phyloP scores from a whole-genome alignment of 352 stramenopile species.

The Phytophthora sp. region DNA sequence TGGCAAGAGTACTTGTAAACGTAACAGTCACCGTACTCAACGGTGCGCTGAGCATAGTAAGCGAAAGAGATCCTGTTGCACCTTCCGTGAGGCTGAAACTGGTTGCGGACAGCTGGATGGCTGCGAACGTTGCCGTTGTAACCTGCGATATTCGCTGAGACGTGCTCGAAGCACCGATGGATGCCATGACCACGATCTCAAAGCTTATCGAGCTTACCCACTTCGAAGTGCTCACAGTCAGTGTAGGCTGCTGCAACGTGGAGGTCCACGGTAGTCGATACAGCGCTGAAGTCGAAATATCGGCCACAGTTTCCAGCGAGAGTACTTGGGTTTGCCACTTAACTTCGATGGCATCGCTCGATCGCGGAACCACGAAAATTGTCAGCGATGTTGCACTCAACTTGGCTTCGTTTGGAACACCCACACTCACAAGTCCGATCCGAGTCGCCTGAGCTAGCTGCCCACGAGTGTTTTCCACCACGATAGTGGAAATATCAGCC shows the following conservation, averaged over 20 bases:
- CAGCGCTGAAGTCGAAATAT: slow-evolving; percentile 38
- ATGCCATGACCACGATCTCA: slow-evolving; percentile 42
- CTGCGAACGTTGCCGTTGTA: slow-evolving; percentile 41
- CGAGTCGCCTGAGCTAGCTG: slow-evolving; percentile 36
- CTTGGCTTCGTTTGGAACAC: slow-evolving; percentile 40
- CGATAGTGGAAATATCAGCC: slow-evolving; percentile 44
- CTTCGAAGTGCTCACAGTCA: slow-evolving; percentile 38
- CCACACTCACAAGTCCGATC: slow-evolving; percentile 46
- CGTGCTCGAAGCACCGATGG: slow-evolving; percentile 45
- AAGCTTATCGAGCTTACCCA: slow-evolving; percentile 42
- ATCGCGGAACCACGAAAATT: slow-evolving; percentile 45
- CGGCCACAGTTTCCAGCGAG: slow-evolving; percentile 28
- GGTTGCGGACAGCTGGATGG: slow-evolving; percentile 44
- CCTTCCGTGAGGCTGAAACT: slow-evolving; percentile 57
- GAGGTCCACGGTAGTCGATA: slow-evolving; percentile 42
- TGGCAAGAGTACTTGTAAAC: slow-evolving; percentile 36
- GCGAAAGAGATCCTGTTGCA: slow-evolving; percentile 10
- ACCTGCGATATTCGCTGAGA: slow-evolving; percentile 37
- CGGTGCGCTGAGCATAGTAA: slow-evolving; percentile 54
- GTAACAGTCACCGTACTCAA: slow-evolving; percentile 38
- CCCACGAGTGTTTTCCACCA: slow-evolving; percentile 46
- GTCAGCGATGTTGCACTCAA: slow-evolving; percentile 36
- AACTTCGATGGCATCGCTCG: slow-evolving; percentile 37
- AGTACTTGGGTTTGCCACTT: slow-evolving; percentile 46
- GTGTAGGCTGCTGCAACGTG: slow-evolving; percentile 31